phyloP scores from a whole-genome alignment of 805 yeast species.

The Cyberlindnera sargentensis region DNA sequence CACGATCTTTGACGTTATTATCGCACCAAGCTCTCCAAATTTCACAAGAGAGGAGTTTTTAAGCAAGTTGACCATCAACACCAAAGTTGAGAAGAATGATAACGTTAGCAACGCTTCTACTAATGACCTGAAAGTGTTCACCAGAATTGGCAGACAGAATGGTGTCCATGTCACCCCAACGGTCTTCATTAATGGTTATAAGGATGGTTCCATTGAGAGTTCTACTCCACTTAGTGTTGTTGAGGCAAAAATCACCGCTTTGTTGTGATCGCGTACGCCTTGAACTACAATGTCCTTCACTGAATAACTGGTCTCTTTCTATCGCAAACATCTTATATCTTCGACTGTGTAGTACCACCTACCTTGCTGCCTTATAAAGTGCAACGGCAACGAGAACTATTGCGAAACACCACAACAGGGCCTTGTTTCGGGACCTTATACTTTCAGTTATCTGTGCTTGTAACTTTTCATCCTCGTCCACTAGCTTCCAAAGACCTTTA shows the following conservation, averaged over 20 bases:
- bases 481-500: constrained; percentile 5
- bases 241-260: constrained; percentile 18
- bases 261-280: constrained; percentile 2
- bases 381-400: not conserved
- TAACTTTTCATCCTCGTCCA: constrained; percentile 8
- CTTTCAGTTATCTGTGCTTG: constrained; percentile 3
- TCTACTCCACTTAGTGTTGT: constrained; percentile 44
- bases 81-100: constrained; percentile 23
- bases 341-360: too few relatives aligned
- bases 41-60: constrained; percentile 26
- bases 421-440: constrained; percentile 1
- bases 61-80: constrained; percentile 22
- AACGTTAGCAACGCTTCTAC: constrained; percentile 56
- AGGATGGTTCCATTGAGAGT: constrained; percentile 50
- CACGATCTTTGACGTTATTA: constrained; percentile 44
- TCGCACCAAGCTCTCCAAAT: constrained; percentile 29
- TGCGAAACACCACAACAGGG: not conserved
- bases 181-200: constrained; percentile 62
- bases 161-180: constrained; percentile 87
- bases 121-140: constrained; percentile 64
- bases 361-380: not conserved
- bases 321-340: too few relatives aligned
- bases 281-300: too few relatives aligned
- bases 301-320: too few relatives aligned
- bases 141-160: constrained; percentile 64